phyloP scores from a whole-genome alignment of 345 rosid species.

The Schrenkiella parvula region DNA sequence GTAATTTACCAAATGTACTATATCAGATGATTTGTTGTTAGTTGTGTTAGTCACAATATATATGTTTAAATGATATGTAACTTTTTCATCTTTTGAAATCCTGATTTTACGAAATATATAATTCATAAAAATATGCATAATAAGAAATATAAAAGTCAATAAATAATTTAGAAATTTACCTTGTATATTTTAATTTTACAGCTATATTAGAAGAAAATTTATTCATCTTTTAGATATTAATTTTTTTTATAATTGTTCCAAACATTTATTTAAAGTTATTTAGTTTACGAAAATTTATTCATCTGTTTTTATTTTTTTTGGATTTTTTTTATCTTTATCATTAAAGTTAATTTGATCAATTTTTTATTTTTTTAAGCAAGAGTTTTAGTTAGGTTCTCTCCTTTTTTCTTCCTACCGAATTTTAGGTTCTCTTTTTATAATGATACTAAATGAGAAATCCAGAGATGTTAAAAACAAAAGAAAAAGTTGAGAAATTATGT shows the following conservation, averaged over 20 bases:
- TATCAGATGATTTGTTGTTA: background rate
- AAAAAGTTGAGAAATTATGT: background rate
- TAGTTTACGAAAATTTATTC: no score
- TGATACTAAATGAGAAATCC: background rate
- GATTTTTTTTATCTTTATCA: background rate
- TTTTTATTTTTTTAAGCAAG: background rate
- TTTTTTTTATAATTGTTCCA: no score
- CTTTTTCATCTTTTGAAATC: no score
- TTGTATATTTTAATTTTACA: no score
- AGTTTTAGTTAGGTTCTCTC: background rate
- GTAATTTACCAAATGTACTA: background rate
- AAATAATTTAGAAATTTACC: no score
- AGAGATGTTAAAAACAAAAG: background rate
- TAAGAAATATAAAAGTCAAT: no score
- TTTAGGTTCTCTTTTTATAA: background rate
- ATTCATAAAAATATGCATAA: no score
- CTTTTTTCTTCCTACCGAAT: background rate
- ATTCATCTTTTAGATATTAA: no score
- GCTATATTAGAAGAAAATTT: no score
- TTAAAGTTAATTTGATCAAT: background rate
- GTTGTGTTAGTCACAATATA: background rate
- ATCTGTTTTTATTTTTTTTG: background rate
- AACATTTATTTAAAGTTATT: no score
- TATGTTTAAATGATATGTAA: background rate
- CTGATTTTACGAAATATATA: no score